Percentiles rank a stretch among this genome's conserved stretches.
phyloP scores from a whole-genome alignment of 768 basidiomycete species.

The Naganishia randhawae region DNA sequence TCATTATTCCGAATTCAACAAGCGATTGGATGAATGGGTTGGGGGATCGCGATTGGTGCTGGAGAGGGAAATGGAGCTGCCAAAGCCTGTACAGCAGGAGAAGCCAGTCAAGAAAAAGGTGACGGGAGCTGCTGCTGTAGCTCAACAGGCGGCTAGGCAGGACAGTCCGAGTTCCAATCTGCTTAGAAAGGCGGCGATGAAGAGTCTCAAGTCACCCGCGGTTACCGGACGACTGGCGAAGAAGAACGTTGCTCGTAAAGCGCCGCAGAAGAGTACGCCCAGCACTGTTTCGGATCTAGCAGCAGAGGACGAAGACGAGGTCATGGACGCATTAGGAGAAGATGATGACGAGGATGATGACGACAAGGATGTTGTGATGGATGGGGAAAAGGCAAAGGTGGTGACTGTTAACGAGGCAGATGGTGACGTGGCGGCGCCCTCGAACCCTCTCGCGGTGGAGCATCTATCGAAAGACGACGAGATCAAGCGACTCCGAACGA shows the following conservation, averaged over 20 bases:
- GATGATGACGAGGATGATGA: slow-evolving; percentile 42
- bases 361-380: slow-evolving; percentile 55
- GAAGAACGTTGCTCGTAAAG: slow-evolving; percentile 21
- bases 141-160: slow-evolving; percentile 22
- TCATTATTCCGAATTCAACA: slow-evolving; percentile 99
- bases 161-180: slow-evolving; percentile 11
- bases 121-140: slow-evolving; percentile 28
- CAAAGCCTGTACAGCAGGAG: slow-evolving; percentile 54
- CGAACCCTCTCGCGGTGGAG: slow-evolving; percentile 56
- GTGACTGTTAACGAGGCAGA: slow-evolving; percentile 52
- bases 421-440: slow-evolving; percentile 54
- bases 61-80: slow-evolving; percentile 86
- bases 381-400: slow-evolving; percentile 60
- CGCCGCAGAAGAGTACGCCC: slow-evolving; percentile 6
- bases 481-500: slow-evolving; percentile 95
- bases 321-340: slow-evolving; percentile 64
- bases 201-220: slow-evolving; percentile 23
- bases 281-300: slow-evolving; percentile 6
- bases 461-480: slow-evolving; percentile 89
- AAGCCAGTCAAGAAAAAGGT: slow-evolving; percentile 58
- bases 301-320: slow-evolving; percentile 23
- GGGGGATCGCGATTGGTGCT: slow-evolving; percentile 79
- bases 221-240: slow-evolving; percentile 34
- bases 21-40: slow-evolving; percentile 97
- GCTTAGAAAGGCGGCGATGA: slow-evolving; percentile 26